phyloP scores from a whole-genome alignment of 805 yeast species.

The Kockiozyma suomiensis region DNA sequence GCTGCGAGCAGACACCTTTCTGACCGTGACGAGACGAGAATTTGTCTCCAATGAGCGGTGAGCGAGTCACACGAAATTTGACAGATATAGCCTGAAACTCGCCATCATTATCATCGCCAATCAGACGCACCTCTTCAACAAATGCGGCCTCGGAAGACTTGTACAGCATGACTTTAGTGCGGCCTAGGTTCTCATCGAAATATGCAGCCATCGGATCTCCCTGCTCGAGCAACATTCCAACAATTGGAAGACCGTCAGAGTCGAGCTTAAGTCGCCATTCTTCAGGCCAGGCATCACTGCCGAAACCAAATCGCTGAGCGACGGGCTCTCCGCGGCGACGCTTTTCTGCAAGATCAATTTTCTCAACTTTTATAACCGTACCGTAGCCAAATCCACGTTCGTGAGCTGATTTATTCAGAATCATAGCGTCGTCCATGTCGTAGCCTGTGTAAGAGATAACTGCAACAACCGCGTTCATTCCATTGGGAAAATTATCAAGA shows the following conservation, averaged over 20 bases:
- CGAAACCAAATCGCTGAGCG: conserved; percentile 92
- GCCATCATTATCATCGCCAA: conserved; percentile 79
- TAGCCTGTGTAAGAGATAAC: conserved; percentile 98
- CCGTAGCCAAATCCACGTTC: conserved; percentile 99
- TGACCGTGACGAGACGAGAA: conserved; percentile 98
- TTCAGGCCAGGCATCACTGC: conserved; percentile 89
- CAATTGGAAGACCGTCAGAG: conserved; percentile 86
- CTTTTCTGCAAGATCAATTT: conserved; percentile 74
- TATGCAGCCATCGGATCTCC: conserved; percentile 96
- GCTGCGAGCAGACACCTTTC: conserved; percentile 97
- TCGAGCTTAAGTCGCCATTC: conserved; percentile 87
- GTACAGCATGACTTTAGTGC: conserved; percentile 88
- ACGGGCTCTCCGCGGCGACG: conserved; percentile 93
- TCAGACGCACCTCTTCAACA: conserved; percentile 89
- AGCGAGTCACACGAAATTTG: conserved; percentile 87
- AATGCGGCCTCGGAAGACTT: conserved; percentile 94
- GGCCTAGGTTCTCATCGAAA: conserved; percentile 86
- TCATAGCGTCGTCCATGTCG: conserved; percentile 99
- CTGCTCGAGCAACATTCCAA: conserved; percentile 86
- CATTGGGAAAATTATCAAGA: conserved; percentile 97
- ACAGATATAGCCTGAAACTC: conserved; percentile 86
- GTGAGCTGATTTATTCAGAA: conserved; percentile 93
- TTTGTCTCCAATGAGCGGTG: conserved; percentile 95
- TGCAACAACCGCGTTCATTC: conserved; percentile 97
- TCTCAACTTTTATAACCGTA: conserved; percentile 92